These are phyloP conservation scores for Aspergillus oerlinghausenensis DNA, from an alignment of 2,329 filamentous ascomycete genomes.

Conservation along the genomic window DNA sequence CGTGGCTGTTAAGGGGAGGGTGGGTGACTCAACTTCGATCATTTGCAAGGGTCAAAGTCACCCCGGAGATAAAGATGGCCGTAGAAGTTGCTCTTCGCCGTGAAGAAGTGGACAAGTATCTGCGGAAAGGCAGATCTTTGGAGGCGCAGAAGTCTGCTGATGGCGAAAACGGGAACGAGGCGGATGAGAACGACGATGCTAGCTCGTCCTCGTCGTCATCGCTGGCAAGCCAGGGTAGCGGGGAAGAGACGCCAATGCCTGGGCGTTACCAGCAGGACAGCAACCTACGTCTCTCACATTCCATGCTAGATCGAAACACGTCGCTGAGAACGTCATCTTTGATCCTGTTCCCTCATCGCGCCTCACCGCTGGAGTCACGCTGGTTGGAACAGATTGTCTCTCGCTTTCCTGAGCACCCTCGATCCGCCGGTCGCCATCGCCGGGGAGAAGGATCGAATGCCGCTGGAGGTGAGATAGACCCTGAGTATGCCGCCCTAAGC, in stretches of 20 bases:
- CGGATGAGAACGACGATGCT: conserved; percentile 21
- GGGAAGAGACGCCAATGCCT: conserved; percentile 34
- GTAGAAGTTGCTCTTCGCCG: conserved; percentile 68
- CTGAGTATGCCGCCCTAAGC: conserved; percentile 22
- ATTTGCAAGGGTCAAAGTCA: conserved; percentile 83
- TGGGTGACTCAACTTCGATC: conserved; percentile 93
- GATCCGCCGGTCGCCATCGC: conserved; percentile 8
- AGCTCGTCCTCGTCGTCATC: conserved; percentile 37
- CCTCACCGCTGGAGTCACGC: conserved; percentile 70
- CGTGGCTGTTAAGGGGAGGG: conserved; percentile 85
- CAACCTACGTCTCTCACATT: conserved; percentile 28
- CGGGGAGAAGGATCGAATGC: conserved; percentile 13
- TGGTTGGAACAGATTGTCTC: conserved; percentile 53
- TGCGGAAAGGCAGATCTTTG: conserved; percentile 25
- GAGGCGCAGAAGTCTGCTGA: conserved; percentile 2
- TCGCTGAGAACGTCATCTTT: conserved; percentile 53
- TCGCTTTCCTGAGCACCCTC: conserved; percentile 30
- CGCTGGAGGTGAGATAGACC: conserved; percentile 13
- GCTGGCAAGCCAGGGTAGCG: conserved; percentile 35
- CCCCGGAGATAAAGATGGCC: conserved; percentile 74
- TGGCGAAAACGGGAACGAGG: conserved; percentile 11
- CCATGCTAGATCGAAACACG: conserved; percentile 30
- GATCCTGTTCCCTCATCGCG: conserved; percentile 72
- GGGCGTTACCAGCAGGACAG: conserved; percentile 22
- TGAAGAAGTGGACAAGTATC: conserved; percentile 52